Evolutionary conservation across 352 stramenopile species (phyloP).

Genomic region (Pythium insidiosum): DNA sequence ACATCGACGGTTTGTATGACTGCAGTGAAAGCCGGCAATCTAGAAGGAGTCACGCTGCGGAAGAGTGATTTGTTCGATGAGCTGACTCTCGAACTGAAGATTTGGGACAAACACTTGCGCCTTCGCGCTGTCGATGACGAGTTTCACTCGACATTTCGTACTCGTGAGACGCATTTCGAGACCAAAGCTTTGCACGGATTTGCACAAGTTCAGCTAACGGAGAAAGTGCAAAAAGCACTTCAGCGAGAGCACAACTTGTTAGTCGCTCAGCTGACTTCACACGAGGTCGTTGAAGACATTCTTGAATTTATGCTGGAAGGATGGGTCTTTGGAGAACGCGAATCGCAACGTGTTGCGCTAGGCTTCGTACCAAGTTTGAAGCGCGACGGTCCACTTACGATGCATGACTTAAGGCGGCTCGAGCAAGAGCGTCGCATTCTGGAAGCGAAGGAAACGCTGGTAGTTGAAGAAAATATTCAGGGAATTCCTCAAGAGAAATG

Average conservation of each 20-base stretch:
- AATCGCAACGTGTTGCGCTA: conserved; percentile 59
- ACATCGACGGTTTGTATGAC: conserved; percentile 48
- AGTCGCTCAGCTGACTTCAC: conserved; percentile 74
- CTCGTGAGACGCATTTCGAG: conserved; percentile 77
- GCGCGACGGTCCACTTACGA: conserved; percentile 55
- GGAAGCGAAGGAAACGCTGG: conserved; percentile 21
- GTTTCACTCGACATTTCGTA: conserved; percentile 87
- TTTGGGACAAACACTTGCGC: conserved; percentile 57
- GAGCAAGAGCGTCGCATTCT: conserved; percentile 40
- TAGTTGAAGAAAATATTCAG: conserved; percentile 31
- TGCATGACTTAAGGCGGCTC: conserved; percentile 59
- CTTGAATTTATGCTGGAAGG: conserved; percentile 95
- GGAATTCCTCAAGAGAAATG: conserved; percentile 58
- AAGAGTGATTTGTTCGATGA: conserved; percentile 70
- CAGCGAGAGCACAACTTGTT: conserved; percentile 84
- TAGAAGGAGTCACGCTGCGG: conserved; percentile 37
- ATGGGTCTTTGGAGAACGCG: conserved; percentile 93
- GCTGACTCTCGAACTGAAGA: conserved; percentile 52
- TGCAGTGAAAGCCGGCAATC: conserved; percentile 47
- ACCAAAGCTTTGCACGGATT: conserved; percentile 90
- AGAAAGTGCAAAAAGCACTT: conserved; percentile 73
- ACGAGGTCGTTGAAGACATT: conserved; percentile 91
- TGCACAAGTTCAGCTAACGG: conserved; percentile 72
- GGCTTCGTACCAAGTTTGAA: conserved; percentile 85
- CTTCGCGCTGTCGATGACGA: conserved; percentile 87